Evolutionary conservation across 208 protist species (phyloP).

Genomic region (Sergeia podlipaevii): DNA sequence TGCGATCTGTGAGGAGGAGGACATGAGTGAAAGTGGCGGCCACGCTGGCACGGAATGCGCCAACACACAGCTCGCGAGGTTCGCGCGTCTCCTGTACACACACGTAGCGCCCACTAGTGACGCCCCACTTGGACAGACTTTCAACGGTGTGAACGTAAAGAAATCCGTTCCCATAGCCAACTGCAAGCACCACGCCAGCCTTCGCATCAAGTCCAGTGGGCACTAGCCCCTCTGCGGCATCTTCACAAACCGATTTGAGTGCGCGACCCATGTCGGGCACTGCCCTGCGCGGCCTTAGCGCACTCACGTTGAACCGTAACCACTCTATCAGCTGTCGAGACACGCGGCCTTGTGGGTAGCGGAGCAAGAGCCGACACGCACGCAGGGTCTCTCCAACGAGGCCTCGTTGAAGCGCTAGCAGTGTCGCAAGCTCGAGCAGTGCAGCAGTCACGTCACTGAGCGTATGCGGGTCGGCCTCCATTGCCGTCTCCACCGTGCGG

Average conservation of each 20-base stretch:
- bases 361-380: slow-evolving; percentile 55
- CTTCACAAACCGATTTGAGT: slow-evolving; percentile 45
- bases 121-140: slow-evolving; percentile 49
- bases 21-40: slow-evolving; percentile 42
- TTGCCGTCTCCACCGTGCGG: slow-evolving; percentile 27
- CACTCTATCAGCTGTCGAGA: slow-evolving; percentile 42
- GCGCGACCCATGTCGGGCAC: slow-evolving; percentile 52
- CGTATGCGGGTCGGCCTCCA: background rate
- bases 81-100: slow-evolving; percentile 43
- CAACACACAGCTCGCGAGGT: slow-evolving; percentile 39
- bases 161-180: slow-evolving; percentile 39
- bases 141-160: slow-evolving; percentile 71
- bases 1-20: slow-evolving; percentile 73
- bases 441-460: slow-evolving; percentile 10
- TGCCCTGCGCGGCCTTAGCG: slow-evolving; percentile 32
- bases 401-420: slow-evolving; percentile 74
- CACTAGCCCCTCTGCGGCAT: slow-evolving; percentile 46
- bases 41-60: slow-evolving; percentile 59
- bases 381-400: slow-evolving; percentile 68
- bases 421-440: slow-evolving; percentile 60
- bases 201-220: slow-evolving; percentile 28
- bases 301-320: slow-evolving; percentile 34
- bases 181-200: slow-evolving; percentile 35
- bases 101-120: slow-evolving; percentile 26
- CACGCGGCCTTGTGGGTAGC: slow-evolving; percentile 18